Percentiles rank a stretch among this genome's conserved stretches.
Evolutionary conservation across 257 asterid species (phyloP).

Genomic region (Gynochthodes officinalis): DNA sequence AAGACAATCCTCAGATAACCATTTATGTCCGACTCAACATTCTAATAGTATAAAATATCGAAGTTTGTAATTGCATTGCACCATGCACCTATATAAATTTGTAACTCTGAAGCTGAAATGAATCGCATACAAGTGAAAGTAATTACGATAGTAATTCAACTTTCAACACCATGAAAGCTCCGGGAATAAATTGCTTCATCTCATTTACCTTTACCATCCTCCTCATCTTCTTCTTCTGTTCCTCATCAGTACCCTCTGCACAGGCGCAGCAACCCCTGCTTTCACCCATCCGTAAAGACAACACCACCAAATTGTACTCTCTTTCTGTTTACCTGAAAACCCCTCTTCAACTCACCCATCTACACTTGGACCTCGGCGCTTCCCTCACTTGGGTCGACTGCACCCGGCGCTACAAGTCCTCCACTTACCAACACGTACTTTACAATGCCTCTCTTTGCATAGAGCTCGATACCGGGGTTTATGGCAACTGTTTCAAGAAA

Average conservation of each 20-base stretch:
- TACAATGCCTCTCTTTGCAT: slow-evolving; percentile 11
- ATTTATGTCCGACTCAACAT: too few species aligned
- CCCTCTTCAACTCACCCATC: slow-evolving; percentile 3
- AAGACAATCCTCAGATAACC: not conserved
- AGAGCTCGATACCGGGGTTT: slow-evolving; percentile 2
- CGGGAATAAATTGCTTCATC: not conserved
- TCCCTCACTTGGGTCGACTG: slow-evolving; percentile 14
- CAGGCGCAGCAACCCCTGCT: not conserved
- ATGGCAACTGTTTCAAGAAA: slow-evolving; percentile 13
- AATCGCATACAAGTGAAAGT: too few species aligned
- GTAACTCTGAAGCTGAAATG: not conserved
- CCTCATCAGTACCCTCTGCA: not conserved
- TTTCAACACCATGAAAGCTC: not conserved
- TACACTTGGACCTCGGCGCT: slow-evolving; percentile 16
- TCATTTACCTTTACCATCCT: not conserved
- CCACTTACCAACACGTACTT: slow-evolving; percentile 13
- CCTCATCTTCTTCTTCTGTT: not conserved
- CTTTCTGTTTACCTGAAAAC: slow-evolving; percentile 2
- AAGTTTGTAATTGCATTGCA: too few species aligned
- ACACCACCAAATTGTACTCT: slow-evolving; percentile 14
- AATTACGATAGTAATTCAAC: not conserved
- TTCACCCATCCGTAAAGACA: slow-evolving; percentile 15
- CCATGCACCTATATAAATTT: not conserved
- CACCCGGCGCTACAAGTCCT: slow-evolving; percentile 10
- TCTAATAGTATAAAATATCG: too few species aligned